Evolutionary conservation across 2,329 filamentous ascomycete species (phyloP).

Genomic region (Alternaria sp.): DNA sequence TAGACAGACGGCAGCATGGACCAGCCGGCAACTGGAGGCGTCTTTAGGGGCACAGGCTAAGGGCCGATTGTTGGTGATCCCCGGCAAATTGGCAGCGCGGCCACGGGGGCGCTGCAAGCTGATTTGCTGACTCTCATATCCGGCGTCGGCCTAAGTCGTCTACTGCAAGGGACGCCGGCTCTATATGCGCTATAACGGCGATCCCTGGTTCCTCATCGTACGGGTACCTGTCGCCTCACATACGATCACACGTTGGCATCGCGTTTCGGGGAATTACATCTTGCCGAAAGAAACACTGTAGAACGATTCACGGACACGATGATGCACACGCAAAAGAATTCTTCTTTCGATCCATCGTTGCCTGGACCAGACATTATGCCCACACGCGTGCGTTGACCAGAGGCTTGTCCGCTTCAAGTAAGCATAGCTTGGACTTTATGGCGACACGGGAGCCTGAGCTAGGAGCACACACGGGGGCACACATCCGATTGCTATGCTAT

Average conservation of each 20-base stretch:
- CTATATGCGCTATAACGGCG: constrained; percentile 9
- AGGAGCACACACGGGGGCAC: neutral
- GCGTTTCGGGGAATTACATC: neutral
- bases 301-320: neutral
- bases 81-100: constrained; percentile 23
- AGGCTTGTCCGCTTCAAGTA: constrained; percentile 3
- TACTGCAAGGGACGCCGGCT: constrained; percentile 26
- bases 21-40: constrained; percentile 21
- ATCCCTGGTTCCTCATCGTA: constrained; percentile 16
- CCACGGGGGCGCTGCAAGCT: constrained; percentile 7
- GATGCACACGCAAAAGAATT: neutral
- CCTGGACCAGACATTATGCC: neutral
- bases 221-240: constrained; percentile 15
- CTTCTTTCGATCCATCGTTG: neutral
- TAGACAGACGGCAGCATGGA: constrained; percentile 30
- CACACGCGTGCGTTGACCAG: neutral
- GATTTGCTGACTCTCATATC: constrained; percentile 15
- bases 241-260: neutral
- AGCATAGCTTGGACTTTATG: neutral
- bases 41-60: constrained; percentile 29
- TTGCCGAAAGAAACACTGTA: constrained; percentile 3
- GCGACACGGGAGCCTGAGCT: constrained; percentile 5
- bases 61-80: constrained; percentile 15
- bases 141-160: constrained; percentile 12
- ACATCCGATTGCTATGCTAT: constrained; percentile 3